Evolutionary conservation across 192 early-diverging fungal genomes (phyloP).

Genomic region (Phlyctochytrium planicorne): DNA sequence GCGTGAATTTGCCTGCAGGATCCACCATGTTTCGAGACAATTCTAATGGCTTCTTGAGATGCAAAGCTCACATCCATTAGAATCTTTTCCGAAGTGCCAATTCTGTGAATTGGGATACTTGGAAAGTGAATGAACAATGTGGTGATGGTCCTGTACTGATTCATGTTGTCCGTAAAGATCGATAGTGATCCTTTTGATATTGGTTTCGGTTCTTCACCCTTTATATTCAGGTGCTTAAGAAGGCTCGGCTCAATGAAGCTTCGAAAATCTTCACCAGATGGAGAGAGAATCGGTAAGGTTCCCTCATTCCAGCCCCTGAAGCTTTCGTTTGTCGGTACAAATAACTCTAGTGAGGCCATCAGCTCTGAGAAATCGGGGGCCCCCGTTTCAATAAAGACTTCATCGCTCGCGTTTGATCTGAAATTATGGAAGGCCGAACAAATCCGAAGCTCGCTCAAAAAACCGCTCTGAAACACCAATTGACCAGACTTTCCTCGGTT

Average conservation of each 20-base stretch:
- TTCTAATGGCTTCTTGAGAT: slow-evolving; percentile 1
- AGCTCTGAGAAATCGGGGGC: neutral
- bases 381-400: neutral
- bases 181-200: neutral
- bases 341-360: too few relatives aligned
- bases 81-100: slow-evolving; percentile 12
- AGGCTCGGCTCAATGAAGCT: neutral
- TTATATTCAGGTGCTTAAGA: neutral
- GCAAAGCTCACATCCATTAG: slow-evolving; percentile 9
- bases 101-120: slow-evolving; percentile 17
- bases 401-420: too few relatives aligned
- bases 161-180: neutral
- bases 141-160: slow-evolving; percentile 21
- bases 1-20: slow-evolving; percentile 28
- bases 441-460: neutral
- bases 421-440: neutral
- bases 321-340: too few relatives aligned
- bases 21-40: slow-evolving; percentile 15
- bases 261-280: too few relatives aligned
- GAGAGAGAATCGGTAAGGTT: neutral
- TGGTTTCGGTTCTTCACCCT: neutral
- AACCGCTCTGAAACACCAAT: neutral
- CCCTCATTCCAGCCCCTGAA: neutral
- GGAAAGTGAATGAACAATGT: slow-evolving; percentile 26
- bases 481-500: slow-evolving; percentile 18